Percentiles rank a stretch among this genome's conserved stretches.
These are phyloP conservation scores for Myrmaecium sp. DNA, from an alignment of 2,329 filamentous ascomycete species.

Conservation along the genomic window DNA sequence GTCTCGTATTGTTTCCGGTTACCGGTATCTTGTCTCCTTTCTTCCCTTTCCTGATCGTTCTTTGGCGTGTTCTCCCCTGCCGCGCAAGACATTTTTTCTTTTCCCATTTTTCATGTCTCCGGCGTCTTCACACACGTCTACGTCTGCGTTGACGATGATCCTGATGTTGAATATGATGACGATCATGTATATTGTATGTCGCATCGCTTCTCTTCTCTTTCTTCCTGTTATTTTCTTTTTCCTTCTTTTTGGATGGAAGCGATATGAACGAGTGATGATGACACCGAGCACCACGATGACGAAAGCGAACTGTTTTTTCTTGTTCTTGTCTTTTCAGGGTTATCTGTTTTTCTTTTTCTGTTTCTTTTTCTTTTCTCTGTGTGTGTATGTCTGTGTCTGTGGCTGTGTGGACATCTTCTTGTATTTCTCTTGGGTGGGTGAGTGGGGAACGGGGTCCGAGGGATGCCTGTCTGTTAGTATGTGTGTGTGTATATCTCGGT, in stretches of 20 bases:
- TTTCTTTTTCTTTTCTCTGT: too few species aligned
- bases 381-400: neutral
- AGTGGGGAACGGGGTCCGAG: too few species aligned
- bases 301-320: neutral
- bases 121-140: neutral
- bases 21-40: neutral
- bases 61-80: neutral
- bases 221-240: neutral
- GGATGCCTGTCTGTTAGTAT: neutral
- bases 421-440: too few species aligned
- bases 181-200: neutral
- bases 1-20: neutral
- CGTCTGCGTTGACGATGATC: neutral
- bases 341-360: too few species aligned
- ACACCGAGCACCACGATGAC: neutral
- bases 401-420: too few species aligned
- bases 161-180: neutral
- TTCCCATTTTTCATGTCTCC: neutral
- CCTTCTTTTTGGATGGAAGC: neutral
- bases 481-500: neutral
- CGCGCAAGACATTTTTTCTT: neutral
- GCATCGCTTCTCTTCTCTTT: neutral
- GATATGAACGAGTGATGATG: neutral
- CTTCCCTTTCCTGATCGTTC: neutral
- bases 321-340: neutral